A percentile compares a stretch with the other conserved stretches of the same genome.
Conservation (phyloP, 805 yeast genomes). For the Candida oleophila region DNA sequence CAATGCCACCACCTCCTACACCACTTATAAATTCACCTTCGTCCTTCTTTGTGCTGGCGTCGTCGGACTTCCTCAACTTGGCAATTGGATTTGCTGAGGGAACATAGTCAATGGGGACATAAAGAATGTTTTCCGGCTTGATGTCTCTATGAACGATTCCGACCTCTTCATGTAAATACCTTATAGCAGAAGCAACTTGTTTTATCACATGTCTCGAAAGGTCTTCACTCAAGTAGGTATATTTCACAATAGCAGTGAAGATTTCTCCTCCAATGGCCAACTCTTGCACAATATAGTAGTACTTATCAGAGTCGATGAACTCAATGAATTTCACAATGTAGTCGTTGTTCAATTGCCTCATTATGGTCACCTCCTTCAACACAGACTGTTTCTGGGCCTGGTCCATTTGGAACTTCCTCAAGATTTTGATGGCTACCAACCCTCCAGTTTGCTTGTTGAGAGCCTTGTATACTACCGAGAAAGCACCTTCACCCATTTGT, state of each 20-base stretch:
- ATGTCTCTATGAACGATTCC: conserved; percentile 84
- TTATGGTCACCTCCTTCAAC: conserved; percentile 74
- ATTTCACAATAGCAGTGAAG: conserved; percentile 64
- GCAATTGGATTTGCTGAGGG: conserved; percentile 39
- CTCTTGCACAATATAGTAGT: conserved; percentile 72
- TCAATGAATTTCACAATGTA: conserved; percentile 65
- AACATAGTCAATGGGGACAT: conserved; percentile 53
- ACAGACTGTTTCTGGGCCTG: conserved; percentile 64
- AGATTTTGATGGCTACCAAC: conserved; percentile 55
- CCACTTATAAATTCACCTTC: conserved; percentile 84
- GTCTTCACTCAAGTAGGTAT: conserved; percentile 65
- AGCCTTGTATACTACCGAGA: conserved; percentile 72
- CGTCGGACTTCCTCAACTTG: conserved; percentile 62
- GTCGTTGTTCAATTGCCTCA: conserved; percentile 63
- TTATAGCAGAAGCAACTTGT: conserved; percentile 63
- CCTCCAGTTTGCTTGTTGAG: conserved; percentile 34
- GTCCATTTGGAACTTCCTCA: conserved; percentile 69
- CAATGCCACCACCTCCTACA: conserved; percentile 92
- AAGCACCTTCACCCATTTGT: conserved; percentile 80
- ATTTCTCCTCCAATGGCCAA: conserved; percentile 76
- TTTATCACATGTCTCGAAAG: conserved; percentile 59
- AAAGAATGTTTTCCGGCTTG: conserved; percentile 76
- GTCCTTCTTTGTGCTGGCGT: conserved; percentile 66
- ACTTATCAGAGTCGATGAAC: conserved; percentile 59
- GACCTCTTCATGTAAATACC: conserved; percentile 67